These are phyloP conservation scores for Fusarium sp. DNA, from an alignment of 2,329 filamentous ascomycete genomes.

Conservation along the genomic window DNA sequence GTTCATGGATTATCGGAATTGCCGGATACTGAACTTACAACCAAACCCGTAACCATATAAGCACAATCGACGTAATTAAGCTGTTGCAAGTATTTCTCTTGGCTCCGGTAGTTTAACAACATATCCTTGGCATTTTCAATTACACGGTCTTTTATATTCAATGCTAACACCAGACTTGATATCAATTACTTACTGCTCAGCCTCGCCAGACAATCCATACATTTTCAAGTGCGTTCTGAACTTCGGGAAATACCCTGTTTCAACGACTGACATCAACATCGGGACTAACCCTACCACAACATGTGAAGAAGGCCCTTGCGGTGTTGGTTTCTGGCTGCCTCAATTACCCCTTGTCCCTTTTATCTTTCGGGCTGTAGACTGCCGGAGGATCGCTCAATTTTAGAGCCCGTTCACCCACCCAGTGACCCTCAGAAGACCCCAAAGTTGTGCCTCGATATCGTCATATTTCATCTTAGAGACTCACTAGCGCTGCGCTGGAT, in stretches of 20 bases:
- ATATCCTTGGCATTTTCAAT: not conserved
- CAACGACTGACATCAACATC: constrained; percentile 34
- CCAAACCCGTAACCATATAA: not conserved
- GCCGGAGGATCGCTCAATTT: constrained; percentile 22
- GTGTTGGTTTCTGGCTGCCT: constrained; percentile 11
- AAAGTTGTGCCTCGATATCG: constrained; percentile 42
- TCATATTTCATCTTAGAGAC: constrained; percentile 45
- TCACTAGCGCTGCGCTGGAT: constrained; percentile 37
- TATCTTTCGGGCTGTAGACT: constrained; percentile 28
- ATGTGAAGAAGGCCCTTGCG: constrained; percentile 14
- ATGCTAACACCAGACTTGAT: not conserved
- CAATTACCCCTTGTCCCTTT: constrained; percentile 20
- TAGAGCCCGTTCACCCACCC: constrained; percentile 21
- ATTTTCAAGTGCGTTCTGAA: constrained; percentile 8
- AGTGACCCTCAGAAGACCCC: constrained; percentile 20
- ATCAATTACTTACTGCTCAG: not conserved
- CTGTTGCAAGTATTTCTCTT: not conserved
- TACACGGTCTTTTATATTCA: not conserved
- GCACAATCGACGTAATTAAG: not conserved
- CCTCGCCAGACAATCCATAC: constrained; percentile 13
- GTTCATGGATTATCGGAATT: constrained; percentile 1
- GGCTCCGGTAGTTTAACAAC: not conserved
- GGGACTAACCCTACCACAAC: constrained; percentile 18
- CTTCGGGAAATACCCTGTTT: constrained; percentile 30
- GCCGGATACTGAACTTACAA: constrained; percentile 3